Evolutionary conservation across 2,329 filamentous ascomycete species (phyloP), one percentile per base, ranked within the genome.

Genomic region (Colletotrichum acutatum): DNA sequence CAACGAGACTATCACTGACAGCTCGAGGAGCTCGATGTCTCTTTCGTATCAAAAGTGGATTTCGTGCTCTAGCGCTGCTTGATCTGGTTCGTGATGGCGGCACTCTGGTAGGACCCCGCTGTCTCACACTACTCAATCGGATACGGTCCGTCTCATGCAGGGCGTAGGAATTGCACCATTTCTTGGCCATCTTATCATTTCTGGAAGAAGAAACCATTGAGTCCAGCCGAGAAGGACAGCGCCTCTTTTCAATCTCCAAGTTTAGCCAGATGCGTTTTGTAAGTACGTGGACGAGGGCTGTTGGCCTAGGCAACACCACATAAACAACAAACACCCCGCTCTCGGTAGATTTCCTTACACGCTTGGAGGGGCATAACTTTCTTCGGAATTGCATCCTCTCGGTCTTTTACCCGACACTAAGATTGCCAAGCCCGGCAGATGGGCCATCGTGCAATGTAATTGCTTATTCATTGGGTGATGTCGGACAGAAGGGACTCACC

Each of bases 21-120:
- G 26, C 42, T 61, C 56, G 34, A 24, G 42, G 24, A 56, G 57
- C 63, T 57, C 49, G 52, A 60, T 52, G 65, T 42, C 58, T 28
- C 22, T 52, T 59, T 42, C 71, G 60, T 73, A 73, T 73, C 66
- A 73, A 73, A 73, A 73, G 71, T 73, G 68, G 70, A 57, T 22
- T 57, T 37, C 52, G 3, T 9, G 30, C 34, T 42, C 22, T 57
- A 46, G 62, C 32, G 24, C 19, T 30, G 32, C 62, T 65, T 46
- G 37, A 12, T 14, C 34, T 42, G 32, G 28, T 46, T 69, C 37
- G 70, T 14, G 49, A 49, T 58, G 19, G 42, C 46, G 46, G 32
- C 34, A 22, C 60, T 52, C 60, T 58, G 19, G 42, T 49, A 49
- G 19, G 42, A 49, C 42, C 42, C 58, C 58, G 37, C 56, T 66